phyloP scores from a whole-genome alignment of 345 rosid species.

The Passiflora organensis region DNA sequence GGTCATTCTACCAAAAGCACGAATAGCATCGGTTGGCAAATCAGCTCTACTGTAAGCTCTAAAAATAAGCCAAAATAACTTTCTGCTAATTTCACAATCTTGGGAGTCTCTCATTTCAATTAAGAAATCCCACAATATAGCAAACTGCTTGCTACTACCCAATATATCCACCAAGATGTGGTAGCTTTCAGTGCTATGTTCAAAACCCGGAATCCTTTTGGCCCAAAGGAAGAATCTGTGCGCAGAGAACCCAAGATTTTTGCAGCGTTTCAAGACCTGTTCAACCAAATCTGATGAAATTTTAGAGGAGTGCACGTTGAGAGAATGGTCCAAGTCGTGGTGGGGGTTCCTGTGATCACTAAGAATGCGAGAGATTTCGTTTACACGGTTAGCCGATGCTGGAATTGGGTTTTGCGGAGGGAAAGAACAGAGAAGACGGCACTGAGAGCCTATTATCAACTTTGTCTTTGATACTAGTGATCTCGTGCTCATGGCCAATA shows the following conservation, averaged over 20 bases:
- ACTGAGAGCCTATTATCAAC: neutral
- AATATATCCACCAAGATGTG: conserved; percentile 67
- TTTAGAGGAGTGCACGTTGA: conserved; percentile 35
- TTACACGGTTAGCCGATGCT: conserved; percentile 43
- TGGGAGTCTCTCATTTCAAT: conserved; percentile 52
- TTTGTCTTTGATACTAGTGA: neutral
- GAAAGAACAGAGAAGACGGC: conserved; percentile 1
- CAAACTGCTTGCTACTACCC: conserved; percentile 58
- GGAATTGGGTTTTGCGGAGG: conserved; percentile 2
- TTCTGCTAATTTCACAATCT: conserved; percentile 34
- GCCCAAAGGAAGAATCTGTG: conserved; percentile 95
- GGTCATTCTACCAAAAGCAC: conserved; percentile 69
- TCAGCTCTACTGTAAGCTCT: conserved; percentile 68
- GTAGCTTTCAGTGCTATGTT: conserved; percentile 51
- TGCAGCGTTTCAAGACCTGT: conserved; percentile 78
- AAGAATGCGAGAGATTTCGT: conserved; percentile 63
- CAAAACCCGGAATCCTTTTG: conserved; percentile 48
- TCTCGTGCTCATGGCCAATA: neutral
- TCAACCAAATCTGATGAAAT: conserved; percentile 59
- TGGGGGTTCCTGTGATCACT: conserved; percentile 74
- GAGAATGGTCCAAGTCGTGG: conserved; percentile 64
- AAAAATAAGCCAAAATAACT: conserved; percentile 67
- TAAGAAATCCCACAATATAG: conserved; percentile 77
- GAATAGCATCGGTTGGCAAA: conserved; percentile 60
- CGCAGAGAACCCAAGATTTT: conserved; percentile 68